These are phyloP conservation scores for Colletotrichum salicis DNA, from an alignment of 2,329 filamentous ascomycete species.

Conservation along the genomic window DNA sequence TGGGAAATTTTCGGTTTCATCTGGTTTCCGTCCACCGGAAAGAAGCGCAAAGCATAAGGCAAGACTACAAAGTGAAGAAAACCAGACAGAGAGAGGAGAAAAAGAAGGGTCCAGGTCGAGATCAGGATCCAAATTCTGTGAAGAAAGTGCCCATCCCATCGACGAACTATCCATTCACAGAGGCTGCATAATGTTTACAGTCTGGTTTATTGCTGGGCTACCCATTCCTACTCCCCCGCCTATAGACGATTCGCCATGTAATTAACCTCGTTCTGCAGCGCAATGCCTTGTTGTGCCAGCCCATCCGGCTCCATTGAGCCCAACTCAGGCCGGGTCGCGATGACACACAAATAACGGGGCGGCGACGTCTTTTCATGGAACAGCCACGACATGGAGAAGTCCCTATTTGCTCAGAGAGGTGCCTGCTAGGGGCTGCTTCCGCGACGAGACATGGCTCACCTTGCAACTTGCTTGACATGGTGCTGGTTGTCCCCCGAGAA, in stretches of 20 bases:
- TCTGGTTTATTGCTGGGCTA: constrained; percentile 8
- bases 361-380: neutral
- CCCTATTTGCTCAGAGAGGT: constrained; percentile 8
- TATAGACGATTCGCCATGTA: neutral
- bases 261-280: neutral
- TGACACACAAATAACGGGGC: constrained; percentile 30
- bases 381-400: neutral
- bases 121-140: neutral
- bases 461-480: neutral
- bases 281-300: constrained; percentile 13
- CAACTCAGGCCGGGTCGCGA: constrained; percentile 14
- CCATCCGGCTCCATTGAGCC: constrained; percentile 6
- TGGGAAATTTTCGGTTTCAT: constrained; percentile 22
- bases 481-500: neutral
- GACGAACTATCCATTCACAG: neutral
- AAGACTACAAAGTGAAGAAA: neutral
- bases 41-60: constrained; percentile 7
- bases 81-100: neutral
- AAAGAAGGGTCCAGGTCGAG: constrained; percentile 18
- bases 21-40: constrained; percentile 10
- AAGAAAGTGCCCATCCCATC: neutral
- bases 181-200: constrained; percentile 33
- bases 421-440: constrained; percentile 11
- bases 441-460: constrained; percentile 17
- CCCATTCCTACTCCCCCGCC: constrained; percentile 1